Percentiles rank a stretch among this genome's conserved stretches.
These are phyloP conservation scores for Pyrenula massariospora DNA, from an alignment of 495 filamentous ascomycete genomes.

Conservation along the genomic window DNA sequence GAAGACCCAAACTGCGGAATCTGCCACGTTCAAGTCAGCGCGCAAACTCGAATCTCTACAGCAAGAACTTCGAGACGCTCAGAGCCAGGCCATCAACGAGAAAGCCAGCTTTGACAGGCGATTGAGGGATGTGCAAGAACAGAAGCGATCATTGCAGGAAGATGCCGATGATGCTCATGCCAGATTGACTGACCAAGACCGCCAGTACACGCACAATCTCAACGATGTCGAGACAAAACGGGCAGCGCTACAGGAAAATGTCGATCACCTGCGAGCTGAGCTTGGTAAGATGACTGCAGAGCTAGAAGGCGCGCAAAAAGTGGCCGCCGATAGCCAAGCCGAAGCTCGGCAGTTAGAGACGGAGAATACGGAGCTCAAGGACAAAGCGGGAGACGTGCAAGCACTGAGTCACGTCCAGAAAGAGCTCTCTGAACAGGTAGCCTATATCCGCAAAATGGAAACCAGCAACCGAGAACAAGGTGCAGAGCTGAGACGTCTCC, in stretches of 20 bases:
- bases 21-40: conserved; percentile 51
- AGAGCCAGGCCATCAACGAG: conserved; percentile 54
- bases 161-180: conserved; percentile 65
- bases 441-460: conserved; percentile 77
- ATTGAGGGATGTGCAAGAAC: conserved; percentile 57
- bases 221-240: conserved; percentile 63
- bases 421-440: conserved; percentile 80
- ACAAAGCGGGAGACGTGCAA: conserved; percentile 75
- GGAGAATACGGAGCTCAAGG: conserved; percentile 69
- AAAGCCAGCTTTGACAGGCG: conserved; percentile 61
- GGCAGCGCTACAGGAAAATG: conserved; percentile 49
- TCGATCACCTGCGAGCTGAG: conserved; percentile 64
- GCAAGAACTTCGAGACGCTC: conserved; percentile 57
- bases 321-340: conserved; percentile 53
- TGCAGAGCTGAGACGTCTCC: conserved; percentile 67
- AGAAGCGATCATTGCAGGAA: conserved; percentile 60
- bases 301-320: conserved; percentile 54
- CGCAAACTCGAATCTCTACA: conserved; percentile 62
- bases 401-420: conserved; percentile 70
- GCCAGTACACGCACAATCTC: conserved; percentile 56
- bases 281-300: conserved; percentile 47
- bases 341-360: conserved; percentile 65
- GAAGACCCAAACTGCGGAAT: conserved; percentile 53
- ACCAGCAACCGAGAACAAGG: conserved; percentile 65
- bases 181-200: conserved; percentile 56